A percentile compares a stretch with the other conserved stretches of the same genome.
Evolutionary conservation across 139 green algal genomes (phyloP).

Genomic region (Coelastrella sp.): DNA sequence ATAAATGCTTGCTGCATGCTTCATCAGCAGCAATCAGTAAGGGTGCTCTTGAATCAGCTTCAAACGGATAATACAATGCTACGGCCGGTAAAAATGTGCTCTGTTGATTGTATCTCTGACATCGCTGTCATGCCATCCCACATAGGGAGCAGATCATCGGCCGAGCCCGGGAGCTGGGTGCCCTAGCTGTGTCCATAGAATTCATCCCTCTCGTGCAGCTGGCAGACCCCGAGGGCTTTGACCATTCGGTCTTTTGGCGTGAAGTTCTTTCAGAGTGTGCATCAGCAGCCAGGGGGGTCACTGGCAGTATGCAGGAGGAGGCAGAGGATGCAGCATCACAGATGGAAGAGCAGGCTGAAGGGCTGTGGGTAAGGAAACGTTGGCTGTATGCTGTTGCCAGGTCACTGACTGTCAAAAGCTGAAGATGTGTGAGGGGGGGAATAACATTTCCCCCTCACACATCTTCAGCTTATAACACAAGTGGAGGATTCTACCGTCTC

Average conservation of each 20-base stretch:
- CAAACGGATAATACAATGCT: no score
- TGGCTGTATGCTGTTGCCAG: background rate
- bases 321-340: background rate
- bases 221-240: background rate
- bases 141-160: constrained; percentile 17
- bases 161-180: constrained; percentile 17
- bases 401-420: no score
- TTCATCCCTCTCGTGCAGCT: background rate
- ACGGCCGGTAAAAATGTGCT: no score
- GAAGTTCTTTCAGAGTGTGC: background rate
- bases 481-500: no score
- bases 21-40: no score
- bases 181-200: constrained; percentile 9
- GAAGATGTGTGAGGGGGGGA: no score
- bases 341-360: constrained; percentile 24
- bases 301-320: background rate
- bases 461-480: no score
- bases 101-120: background rate
- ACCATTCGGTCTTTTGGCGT: constrained; percentile 6
- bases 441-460: no score
- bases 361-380: background rate
- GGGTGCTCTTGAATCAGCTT: no score
- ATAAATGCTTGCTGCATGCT: no score
- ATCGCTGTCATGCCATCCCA: background rate
- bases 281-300: background rate